These are phyloP conservation scores for Trichoderma asperellum DNA, from an alignment of 2,329 filamentous ascomycete genomes.

Conservation along the genomic window DNA sequence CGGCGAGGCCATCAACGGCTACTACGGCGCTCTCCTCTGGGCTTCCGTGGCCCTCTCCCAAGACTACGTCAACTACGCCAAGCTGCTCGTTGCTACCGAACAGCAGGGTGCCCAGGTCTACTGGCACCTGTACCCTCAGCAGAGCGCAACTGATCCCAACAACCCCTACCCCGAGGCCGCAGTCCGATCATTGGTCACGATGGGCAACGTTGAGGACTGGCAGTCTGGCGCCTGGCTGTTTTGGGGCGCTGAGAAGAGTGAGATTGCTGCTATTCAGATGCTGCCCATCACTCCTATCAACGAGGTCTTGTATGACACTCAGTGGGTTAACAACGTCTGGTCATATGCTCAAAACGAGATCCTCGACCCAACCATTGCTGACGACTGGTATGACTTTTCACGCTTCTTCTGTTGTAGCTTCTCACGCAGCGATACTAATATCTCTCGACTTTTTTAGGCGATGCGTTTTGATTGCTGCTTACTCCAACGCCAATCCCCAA, in stretches of 20 bases:
- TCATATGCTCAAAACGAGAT: constrained; percentile 33
- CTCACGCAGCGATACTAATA: neutral
- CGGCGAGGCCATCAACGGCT: constrained; percentile 36
- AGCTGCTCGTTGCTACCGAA: constrained; percentile 36
- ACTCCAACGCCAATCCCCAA: constrained; percentile 35
- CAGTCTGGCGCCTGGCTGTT: constrained; percentile 35
- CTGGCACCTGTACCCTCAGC: constrained; percentile 34
- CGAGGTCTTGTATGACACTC: constrained; percentile 32
- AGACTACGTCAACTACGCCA: constrained; percentile 35
- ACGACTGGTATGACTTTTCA: constrained; percentile 31
- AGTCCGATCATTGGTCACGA: constrained; percentile 31
- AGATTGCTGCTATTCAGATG: constrained; percentile 30
- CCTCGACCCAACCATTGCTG: constrained; percentile 32
- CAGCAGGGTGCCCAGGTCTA: constrained; percentile 34
- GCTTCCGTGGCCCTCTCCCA: constrained; percentile 33
- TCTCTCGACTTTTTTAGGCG: constrained; percentile 25
- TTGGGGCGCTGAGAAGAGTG: constrained; percentile 25
- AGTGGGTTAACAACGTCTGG: constrained; percentile 36
- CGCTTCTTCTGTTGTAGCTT: no score
- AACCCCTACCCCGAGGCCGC: constrained; percentile 35
- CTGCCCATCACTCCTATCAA: constrained; percentile 26
- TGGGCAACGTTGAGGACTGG: constrained; percentile 35
- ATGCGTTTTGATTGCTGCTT: constrained; percentile 34
- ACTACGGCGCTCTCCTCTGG: constrained; percentile 38
- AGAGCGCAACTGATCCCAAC: constrained; percentile 31